Percentiles rank a stretch among this genome's conserved stretches.
phyloP scores from a whole-genome alignment of 2,329 filamentous ascomycete genomes.

The Xylariaceae sp. region DNA sequence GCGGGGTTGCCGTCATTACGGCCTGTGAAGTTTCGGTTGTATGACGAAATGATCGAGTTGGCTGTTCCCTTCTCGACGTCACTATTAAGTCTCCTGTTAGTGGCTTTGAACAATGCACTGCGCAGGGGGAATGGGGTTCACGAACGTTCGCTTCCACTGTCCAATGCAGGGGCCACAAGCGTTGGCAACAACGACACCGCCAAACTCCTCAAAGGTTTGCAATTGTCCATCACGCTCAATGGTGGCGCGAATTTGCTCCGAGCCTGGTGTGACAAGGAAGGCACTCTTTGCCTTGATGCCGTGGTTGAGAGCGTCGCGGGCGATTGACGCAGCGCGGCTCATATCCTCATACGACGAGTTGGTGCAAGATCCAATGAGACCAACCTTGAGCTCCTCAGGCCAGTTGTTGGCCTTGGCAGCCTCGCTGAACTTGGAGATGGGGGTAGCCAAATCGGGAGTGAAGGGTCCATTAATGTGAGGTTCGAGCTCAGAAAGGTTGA shows the following conservation, averaged over 20 bases:
- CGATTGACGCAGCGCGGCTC: slow-evolving; percentile 88
- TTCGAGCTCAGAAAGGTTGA: slow-evolving; percentile 92
- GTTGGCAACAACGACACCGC: slow-evolving; percentile 90
- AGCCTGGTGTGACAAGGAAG: slow-evolving; percentile 94
- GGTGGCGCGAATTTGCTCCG: slow-evolving; percentile 93
- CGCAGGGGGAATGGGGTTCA: not conserved
- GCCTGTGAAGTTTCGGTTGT: slow-evolving; percentile 99
- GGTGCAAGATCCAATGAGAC: slow-evolving; percentile 96
- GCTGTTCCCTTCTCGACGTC: slow-evolving; percentile 83
- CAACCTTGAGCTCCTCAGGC: slow-evolving; percentile 95
- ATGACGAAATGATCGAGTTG: slow-evolving; percentile 97
- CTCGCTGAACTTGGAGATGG: slow-evolving; percentile 95
- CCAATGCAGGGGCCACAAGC: slow-evolving; percentile 91
- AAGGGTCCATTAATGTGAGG: slow-evolving; percentile 98
- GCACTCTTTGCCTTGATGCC: slow-evolving; percentile 89
- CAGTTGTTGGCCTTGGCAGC: slow-evolving; percentile 92
- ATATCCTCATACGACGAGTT: slow-evolving; percentile 87
- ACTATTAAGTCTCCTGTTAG: not conserved
- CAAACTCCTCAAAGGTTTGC: slow-evolving; percentile 92
- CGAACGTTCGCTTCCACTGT: slow-evolving; percentile 87
- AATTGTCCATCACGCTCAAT: slow-evolving; percentile 89
- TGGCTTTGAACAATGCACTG: not conserved
- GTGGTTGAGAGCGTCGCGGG: slow-evolving; percentile 83
- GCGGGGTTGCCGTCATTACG: slow-evolving; percentile 95
- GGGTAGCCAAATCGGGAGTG: slow-evolving; percentile 95